Evolutionary conservation across 2,329 filamentous ascomycete species (phyloP).

Genomic region (Davidsoniella virescens): DNA sequence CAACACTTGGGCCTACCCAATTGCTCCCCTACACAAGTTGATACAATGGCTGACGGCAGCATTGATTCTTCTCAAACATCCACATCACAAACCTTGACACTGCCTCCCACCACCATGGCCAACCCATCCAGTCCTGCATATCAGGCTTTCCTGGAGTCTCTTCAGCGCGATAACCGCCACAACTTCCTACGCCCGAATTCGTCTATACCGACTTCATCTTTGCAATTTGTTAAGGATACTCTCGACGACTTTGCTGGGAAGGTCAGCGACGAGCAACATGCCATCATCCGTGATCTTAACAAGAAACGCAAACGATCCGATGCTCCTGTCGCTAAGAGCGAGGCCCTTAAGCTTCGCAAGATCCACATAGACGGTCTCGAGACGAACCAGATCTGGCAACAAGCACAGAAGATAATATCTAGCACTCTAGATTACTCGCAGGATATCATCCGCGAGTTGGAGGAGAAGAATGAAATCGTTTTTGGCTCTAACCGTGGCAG

Average conservation of each 20-base stretch:
- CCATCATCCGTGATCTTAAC: slow-evolving; percentile 48
- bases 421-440: slow-evolving; percentile 34
- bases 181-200: slow-evolving; percentile 59
- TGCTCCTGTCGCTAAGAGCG: slow-evolving; percentile 25
- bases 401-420: slow-evolving; percentile 66
- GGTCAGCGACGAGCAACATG: slow-evolving; percentile 55
- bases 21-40: neutral
- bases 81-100: slow-evolving; percentile 46
- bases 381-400: slow-evolving; percentile 83
- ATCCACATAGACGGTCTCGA: slow-evolving; percentile 79
- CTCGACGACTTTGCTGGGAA: slow-evolving; percentile 63
- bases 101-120: slow-evolving; percentile 25
- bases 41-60: slow-evolving; percentile 15
- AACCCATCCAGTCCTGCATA: slow-evolving; percentile 20
- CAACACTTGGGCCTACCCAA: neutral
- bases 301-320: slow-evolving; percentile 62
- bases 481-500: slow-evolving; percentile 15
- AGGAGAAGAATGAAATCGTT: slow-evolving; percentile 32
- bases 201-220: slow-evolving; percentile 49
- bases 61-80: slow-evolving; percentile 41
- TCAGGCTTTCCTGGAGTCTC: slow-evolving; percentile 37
- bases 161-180: slow-evolving; percentile 47
- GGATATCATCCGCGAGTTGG: slow-evolving; percentile 30
- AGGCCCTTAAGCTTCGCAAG: slow-evolving; percentile 60
- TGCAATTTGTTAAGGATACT: slow-evolving; percentile 62